Base-by-base conservation (phyloP, 176 grass and related monocot genomes). In the Aegilops sharonensis region DNA sequence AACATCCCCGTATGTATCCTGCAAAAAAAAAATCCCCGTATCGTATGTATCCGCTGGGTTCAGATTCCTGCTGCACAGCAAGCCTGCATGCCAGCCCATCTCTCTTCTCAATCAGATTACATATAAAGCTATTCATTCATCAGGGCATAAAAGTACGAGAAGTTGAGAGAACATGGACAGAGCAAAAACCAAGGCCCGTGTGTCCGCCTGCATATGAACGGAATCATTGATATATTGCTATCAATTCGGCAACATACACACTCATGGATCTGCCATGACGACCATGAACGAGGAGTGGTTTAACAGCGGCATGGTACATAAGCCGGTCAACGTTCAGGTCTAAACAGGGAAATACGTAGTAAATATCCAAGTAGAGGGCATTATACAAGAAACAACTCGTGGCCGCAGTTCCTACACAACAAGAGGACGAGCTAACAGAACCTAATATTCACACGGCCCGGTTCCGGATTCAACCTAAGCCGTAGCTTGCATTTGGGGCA, bases 401-500 rank as follows among this genome's bases (percentile, higher is more conserved):
- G 21, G 27, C 29, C 70, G 21, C 27, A 29, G 7, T 35, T 59
- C 62, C 80, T 48, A 77, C 32, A 78, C 11, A 78, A 68, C 12
- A 29, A 6, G 12, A n/a, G 68, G 25, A 75, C 43, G 2, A 75
- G 14, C 32, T 13, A 78, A 20, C 86, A 78, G 32, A 85, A 14
- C 86, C 78, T 82, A 90, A 82, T 39, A 85, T 78, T 85, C 84
- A 82, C 91, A 90, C 1, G 3, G 14, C 5, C 45, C 5, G 8
- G 18, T 54, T 34, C 35, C 2, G 2, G 14, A 14, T 9, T 98
- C 88, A 98, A 23, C 96, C 96, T 43, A 94, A 89, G 21, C 96
- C 94, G 56, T 95, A 95, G 25, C 90, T 92, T 79, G 86, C 91
- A 82, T 86, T 89, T 11, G 93, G 92, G 11, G 82, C 39, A 1